phyloP scores from a whole-genome alignment of 1,284 basidiomycete species.

The Cryptococcus sp. region DNA sequence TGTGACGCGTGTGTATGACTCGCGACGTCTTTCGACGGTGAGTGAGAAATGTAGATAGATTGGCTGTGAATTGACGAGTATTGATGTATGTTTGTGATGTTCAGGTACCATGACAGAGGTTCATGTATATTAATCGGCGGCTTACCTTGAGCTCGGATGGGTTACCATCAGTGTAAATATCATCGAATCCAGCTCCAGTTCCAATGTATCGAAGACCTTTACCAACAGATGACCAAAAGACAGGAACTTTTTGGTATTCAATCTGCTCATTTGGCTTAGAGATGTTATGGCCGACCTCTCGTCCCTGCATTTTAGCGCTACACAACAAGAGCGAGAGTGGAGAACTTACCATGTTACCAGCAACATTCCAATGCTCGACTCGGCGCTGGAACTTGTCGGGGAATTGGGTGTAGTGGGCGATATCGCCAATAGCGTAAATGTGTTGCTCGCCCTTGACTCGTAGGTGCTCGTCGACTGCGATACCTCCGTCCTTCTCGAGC shows the following conservation, averaged over 20 bases:
- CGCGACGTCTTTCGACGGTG: too few species aligned
- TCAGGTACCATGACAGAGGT: too few species aligned
- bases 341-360: slow-evolving; percentile 41
- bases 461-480: slow-evolving; percentile 76
- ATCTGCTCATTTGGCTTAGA: slow-evolving; percentile 44
- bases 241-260: slow-evolving; percentile 62
- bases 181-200: slow-evolving; percentile 60
- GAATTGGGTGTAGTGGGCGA: slow-evolving; percentile 72
- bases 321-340: not conserved
- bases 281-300: slow-evolving; percentile 74
- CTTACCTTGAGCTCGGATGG: slow-evolving; percentile 69
- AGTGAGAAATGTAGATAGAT: too few species aligned
- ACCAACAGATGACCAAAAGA: slow-evolving; percentile 78
- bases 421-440: slow-evolving; percentile 87
- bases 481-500: slow-evolving; percentile 72
- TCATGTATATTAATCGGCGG: too few species aligned
- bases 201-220: slow-evolving; percentile 79
- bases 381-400: slow-evolving; percentile 48
- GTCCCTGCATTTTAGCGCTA: slow-evolving; percentile 61
- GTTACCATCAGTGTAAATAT: slow-evolving; percentile 71
- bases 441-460: slow-evolving; percentile 59
- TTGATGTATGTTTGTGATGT: too few species aligned
- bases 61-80: too few species aligned
- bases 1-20: too few species aligned
- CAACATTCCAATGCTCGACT: slow-evolving; percentile 89